Base-by-base conservation (phyloP, 768 basidiomycete species). In the Amanita exitialis region DNA sequence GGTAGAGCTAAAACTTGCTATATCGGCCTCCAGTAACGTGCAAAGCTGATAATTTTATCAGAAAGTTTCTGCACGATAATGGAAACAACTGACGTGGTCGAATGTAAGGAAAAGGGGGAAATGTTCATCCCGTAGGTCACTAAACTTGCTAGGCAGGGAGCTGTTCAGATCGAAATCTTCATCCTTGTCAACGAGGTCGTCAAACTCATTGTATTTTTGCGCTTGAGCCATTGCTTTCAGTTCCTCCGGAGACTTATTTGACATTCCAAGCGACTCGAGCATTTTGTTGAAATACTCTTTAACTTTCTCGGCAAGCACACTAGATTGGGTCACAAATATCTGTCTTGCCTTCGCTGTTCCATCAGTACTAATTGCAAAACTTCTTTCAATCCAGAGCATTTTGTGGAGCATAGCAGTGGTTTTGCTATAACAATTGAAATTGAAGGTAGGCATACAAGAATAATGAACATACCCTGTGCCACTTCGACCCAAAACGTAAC, bases 361-460 rank as follows among this genome's bases (percentile, higher is more conserved):
- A 15, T 61, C 65, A 8, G 61, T 62, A 20, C 66, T 62, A 21
- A 68, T 53, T 35, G 74, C 62, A 64, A 74, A 81, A 2, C 76
- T 69, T n/a, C 74, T 66, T 55, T 87, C 80, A 6, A 85, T 77
- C 1, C 76, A 74, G 1, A 86, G 69, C 75, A 88, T 86, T 61
- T 84, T 86, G 68, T 82, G 83, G 1, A 88, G 66, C 74, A 88
- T 85, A 0, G 83, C 82, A 0, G 86, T 87, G 0, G 83, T 87
- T 71, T 86, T 86, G 0, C 85, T 85, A 38, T 16, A 28, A 56
- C 43, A 20, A 21, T 21, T 49, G 16, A 9, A 9, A 12, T 35
- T 5, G 15, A 13, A 12, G 21, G 20, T 45, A 10, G 12, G 23
- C 28, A 28, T 34, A 3, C 1, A 7, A 20, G 34, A 38, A 6